These are phyloP conservation scores for Sextonia rubra DNA, from an alignment of 164 flowering plant genomes.

Conservation along the genomic window DNA sequence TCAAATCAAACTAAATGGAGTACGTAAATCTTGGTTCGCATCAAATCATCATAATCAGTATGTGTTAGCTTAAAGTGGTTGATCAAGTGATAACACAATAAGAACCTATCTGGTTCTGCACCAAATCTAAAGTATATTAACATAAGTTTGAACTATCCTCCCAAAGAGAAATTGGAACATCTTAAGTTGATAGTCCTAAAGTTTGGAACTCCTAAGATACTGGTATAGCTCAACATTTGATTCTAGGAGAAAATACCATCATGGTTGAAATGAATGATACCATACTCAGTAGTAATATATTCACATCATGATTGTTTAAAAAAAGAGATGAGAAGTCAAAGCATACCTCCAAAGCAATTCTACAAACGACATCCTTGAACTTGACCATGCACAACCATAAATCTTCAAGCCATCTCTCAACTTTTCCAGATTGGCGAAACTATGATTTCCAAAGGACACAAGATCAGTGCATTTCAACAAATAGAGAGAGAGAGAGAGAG, in stretches of 20 bases:
- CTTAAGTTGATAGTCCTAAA: neutral
- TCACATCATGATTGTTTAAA: neutral
- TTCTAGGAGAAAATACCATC: neutral
- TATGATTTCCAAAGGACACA: constrained; percentile 14
- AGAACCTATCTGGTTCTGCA: no score
- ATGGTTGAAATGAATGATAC: neutral
- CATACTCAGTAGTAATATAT: neutral
- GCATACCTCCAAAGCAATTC: constrained; percentile 62
- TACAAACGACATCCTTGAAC: constrained; percentile 64
- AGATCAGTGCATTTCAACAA: neutral
- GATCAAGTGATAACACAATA: no score
- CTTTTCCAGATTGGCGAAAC: constrained; percentile 65
- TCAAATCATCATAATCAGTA: no score
- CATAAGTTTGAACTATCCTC: no score
- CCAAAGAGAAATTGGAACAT: no score
- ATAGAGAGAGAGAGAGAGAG: neutral
- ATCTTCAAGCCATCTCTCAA: constrained; percentile 84
- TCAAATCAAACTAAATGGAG: no score
- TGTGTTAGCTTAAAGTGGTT: no score
- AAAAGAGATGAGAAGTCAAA: constrained; percentile 3
- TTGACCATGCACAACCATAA: constrained; percentile 77
- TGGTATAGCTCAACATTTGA: neutral
- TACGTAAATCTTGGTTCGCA: no score
- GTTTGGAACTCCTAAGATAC: neutral
- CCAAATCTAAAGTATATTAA: no score